Conservation (phyloP, 2,329 filamentous ascomycete genomes). For the Colletotrichum tanaceti region DNA sequence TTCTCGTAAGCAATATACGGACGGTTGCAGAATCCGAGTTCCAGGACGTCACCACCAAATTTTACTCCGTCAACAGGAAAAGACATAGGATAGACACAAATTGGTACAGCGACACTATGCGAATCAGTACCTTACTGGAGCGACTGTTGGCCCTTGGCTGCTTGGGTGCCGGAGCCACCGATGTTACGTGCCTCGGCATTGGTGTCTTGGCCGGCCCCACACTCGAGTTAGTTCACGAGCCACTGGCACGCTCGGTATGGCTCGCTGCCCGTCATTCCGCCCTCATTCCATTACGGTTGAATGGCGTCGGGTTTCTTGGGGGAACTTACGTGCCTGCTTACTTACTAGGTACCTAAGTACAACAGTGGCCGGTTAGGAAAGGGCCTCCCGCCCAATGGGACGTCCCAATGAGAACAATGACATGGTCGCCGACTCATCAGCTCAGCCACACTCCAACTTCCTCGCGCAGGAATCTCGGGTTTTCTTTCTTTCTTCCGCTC, state of each 20-base stretch:
- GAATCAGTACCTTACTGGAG: neutral
- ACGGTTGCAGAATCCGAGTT: neutral
- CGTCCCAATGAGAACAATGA: neutral
- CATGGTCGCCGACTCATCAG: neutral
- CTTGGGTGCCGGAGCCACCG: constrained; percentile 30
- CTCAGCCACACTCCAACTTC: constrained; percentile 3
- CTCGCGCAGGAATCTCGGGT: neutral
- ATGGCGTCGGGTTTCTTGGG: neutral
- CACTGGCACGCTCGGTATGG: neutral
- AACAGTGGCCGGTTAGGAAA: neutral
- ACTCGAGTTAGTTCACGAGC: constrained; percentile 20
- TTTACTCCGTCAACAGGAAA: no score
- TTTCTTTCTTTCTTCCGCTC: neutral
- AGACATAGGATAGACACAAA: neutral
- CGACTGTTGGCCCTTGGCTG: neutral
- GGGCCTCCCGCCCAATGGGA: neutral
- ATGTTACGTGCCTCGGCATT: constrained; percentile 15
- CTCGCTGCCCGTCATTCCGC: neutral
- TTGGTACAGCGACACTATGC: neutral
- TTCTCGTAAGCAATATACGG: neutral
- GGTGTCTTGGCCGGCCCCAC: neutral
- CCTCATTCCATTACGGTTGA: neutral
- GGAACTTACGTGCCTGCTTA: no score
- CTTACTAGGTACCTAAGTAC: no score
- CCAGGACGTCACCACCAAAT: no score